Evolutionary conservation across 2,329 filamentous ascomycete species (phyloP), one percentile per base, ranked within the genome.

Genomic region (Colletotrichum sublineola): DNA sequence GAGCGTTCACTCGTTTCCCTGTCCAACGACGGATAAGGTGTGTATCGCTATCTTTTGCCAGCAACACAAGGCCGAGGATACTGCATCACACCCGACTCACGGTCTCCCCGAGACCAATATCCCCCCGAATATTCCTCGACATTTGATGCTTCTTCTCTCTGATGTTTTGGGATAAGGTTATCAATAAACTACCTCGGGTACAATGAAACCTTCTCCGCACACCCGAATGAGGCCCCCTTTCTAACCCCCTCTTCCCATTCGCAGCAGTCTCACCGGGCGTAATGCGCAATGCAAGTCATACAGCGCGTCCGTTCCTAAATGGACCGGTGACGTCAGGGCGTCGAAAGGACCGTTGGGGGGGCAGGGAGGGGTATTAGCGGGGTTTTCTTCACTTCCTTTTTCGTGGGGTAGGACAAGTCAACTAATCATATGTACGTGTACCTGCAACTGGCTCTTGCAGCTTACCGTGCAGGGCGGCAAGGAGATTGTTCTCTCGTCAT

Each of bases 201-300:
- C 12, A 38, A 38, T 20, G 53, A 38, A 52, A 48, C 46, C 46
- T 48, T 18, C 31, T 31, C 42, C 24, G 33, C 20, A 31, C 15
- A 53, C 42, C 53, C 33, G 6, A 38, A 48, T 24, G 14, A 31
- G 20, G 24, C 62, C 24, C 9, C 18, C 24, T 20, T 31, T 12
- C 48, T 20, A 31, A 15, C 64, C 56, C n/a, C 31, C 29, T 20
- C 29, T 15, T n/a, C 31, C 31, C 33, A 36, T 24, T 46, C n/a
- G 18, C 48, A 14, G n/a, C 31, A n/a, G 31, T 36, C 31, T 56
- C 8, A 38, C 31, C 11, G 56, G 33, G 29, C 40, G 20, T 38
- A 55, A 55, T 55, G 24, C 52, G 31, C 18, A 36, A 53, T 65
- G 52, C 42, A 60, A 55, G 67, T 56, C 65, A 63, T 63, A 15